Conservation (phyloP, 1,139 yeast genomes). For the Suhomyces kunorum region DNA sequence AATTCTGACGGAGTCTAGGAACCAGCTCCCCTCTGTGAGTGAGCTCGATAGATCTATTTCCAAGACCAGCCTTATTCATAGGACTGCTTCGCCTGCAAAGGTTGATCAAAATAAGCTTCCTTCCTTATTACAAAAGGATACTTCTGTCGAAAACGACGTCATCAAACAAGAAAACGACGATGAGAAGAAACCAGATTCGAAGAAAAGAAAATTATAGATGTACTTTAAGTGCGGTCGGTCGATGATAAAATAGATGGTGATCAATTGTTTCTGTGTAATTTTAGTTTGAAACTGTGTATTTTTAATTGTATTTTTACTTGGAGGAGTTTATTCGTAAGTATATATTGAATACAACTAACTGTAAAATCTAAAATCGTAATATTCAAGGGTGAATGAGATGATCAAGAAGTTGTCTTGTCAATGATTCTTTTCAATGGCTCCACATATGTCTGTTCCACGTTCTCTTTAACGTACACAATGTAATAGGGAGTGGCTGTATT, state of each 20-base stretch:
- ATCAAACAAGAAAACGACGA: not conserved
- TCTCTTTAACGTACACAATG: slow-evolving; percentile 77
- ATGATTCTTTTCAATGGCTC: slow-evolving; percentile 58
- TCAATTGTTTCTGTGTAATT: slow-evolving; percentile 4
- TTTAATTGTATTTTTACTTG: slow-evolving; percentile 4
- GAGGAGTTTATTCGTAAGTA: not conserved
- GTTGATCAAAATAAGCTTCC: slow-evolving; percentile 7
- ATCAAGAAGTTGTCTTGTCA: not conserved
- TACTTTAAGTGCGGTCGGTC: not conserved
- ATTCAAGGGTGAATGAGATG: not conserved
- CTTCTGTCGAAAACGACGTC: not conserved
- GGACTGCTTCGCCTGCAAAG: slow-evolving; percentile 7
- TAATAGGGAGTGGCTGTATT: slow-evolving; percentile 94
- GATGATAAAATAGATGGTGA: not conserved
- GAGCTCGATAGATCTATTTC: slow-evolving; percentile 39
- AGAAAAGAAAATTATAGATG: slow-evolving; percentile 11
- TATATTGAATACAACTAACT: no score
- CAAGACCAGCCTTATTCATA: slow-evolving; percentile 13
- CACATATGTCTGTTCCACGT: slow-evolving; percentile 55
- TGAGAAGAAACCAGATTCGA: slow-evolving; percentile 4
- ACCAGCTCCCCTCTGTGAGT: slow-evolving; percentile 37
- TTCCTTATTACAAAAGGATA: slow-evolving; percentile 8
- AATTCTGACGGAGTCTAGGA: slow-evolving; percentile 13
- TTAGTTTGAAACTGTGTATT: slow-evolving; percentile 7
- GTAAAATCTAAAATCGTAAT: slow-evolving; percentile 1